Base-by-base conservation (phyloP, 768 basidiomycete species). In the Tricholoma saponaceum region DNA sequence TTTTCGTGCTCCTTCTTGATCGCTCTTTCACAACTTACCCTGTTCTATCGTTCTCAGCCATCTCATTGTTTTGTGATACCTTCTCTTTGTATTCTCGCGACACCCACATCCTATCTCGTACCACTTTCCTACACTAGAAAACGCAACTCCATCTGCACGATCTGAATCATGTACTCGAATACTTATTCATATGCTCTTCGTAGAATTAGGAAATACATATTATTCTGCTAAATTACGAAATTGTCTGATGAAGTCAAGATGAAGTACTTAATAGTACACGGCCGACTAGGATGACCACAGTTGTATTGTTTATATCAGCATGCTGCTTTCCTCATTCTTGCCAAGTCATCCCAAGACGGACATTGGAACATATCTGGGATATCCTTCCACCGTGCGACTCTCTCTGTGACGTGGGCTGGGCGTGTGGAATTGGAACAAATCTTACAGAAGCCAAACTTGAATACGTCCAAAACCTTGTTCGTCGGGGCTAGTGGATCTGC, bases 21-120 rank as follows among this genome's bases (percentile, higher is more conserved):
- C 32, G 16, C 20, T 23, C 35, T 16, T 22, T 33, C 7, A n/a
- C 12, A 1, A 39, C 23, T 4, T 26, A 39, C 13, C 33, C 33
- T 37, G 10, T 28, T 54, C 30, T 28, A 28, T 54, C 39, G n/a
- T 28, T 44, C 25, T 41, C 25, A 32, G 8, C n/a, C 39, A 54
- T 54, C 13, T 44, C 53, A 7, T 54, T 43, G 26, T 16, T 54
- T 32, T 44, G 26, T 44, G 53, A 41, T 41, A 54, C 37, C 25
- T 44, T 54, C 22, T 54, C 52, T 52, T 13, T 23, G 25, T 43
- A 43, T 14, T 28, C 35, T 41, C 28, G 53, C 53, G 53, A 44
- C 53, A 54, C 53, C 53, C n/a, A 26, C 53, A 54, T 14, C 53
- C 26, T 44, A 30, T 44, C 41, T 16, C 26, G n/a, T 18, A 28